Percentiles rank a stretch among this genome's conserved stretches.
Conservation (phyloP, 345 rosid species). For the Gossypium bickii region DNA sequence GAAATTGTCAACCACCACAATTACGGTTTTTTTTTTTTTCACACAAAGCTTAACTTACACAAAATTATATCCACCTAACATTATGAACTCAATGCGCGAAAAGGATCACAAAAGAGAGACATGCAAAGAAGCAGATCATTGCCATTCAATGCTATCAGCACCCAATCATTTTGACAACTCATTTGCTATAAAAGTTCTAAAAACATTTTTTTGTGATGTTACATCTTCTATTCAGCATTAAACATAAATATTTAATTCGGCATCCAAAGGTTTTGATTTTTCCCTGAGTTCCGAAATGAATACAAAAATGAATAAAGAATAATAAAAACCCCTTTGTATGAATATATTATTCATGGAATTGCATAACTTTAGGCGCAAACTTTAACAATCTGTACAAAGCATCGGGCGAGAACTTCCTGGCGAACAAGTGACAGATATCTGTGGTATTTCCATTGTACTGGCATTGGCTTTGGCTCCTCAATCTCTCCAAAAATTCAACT, state of each 20-base stretch:
- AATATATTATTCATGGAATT: constrained; percentile 23
- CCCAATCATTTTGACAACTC: no score
- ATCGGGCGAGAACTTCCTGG: constrained; percentile 67
- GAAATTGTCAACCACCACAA: no score
- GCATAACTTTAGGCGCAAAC: constrained; percentile 48
- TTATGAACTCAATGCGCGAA: no score
- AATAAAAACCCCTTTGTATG: no score
- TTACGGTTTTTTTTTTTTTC: no score
- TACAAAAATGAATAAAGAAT: background rate
- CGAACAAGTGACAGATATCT: constrained; percentile 58
- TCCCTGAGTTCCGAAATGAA: background rate
- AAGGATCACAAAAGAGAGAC: no score
- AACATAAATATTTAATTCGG: background rate
- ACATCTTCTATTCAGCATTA: background rate
- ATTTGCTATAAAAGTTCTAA: no score
- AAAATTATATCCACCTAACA: no score
- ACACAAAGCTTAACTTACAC: no score
- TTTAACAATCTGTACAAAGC: constrained; percentile 53
- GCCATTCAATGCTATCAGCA: no score
- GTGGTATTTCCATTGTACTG: constrained; percentile 52
- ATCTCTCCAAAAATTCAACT: constrained; percentile 39
- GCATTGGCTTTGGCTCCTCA: constrained; percentile 48
- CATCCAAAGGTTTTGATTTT: background rate
- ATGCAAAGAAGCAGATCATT: no score
- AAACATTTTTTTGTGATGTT: no score